Percentiles rank a stretch among this genome's conserved stretches.
Evolutionary conservation across 352 stramenopile genomes (phyloP).

Genomic region (Pythium brassicae): DNA sequence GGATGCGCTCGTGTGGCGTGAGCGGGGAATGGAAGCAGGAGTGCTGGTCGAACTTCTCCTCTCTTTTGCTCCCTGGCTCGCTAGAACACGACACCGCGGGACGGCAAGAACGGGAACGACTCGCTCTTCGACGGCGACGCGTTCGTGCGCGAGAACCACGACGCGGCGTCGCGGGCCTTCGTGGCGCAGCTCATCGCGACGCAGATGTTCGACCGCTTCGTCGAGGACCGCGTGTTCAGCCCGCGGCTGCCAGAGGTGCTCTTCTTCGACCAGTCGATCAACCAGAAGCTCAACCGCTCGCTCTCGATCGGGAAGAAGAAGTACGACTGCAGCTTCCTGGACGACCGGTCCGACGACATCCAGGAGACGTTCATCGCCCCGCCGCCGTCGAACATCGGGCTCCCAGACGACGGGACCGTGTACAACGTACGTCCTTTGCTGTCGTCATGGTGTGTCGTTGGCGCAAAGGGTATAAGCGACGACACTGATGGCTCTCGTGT

Average conservation of each 20-base stretch:
- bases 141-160: constrained; percentile 69
- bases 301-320: constrained; percentile 78
- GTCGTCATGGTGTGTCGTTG: constrained; percentile 2
- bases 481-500: background rate
- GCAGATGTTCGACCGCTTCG: constrained; percentile 85
- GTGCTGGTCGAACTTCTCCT: too few relatives aligned
- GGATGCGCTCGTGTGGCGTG: too few relatives aligned
- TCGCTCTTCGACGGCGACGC: constrained; percentile 56
- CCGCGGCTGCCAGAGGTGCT: constrained; percentile 59
- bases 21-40: too few relatives aligned
- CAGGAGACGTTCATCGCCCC: constrained; percentile 82
- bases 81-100: constrained; percentile 18
- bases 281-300: constrained; percentile 81
- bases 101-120: constrained; percentile 27
- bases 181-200: constrained; percentile 57
- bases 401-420: constrained; percentile 69
- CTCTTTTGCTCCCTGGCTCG: background rate
- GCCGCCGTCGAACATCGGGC: constrained; percentile 70
- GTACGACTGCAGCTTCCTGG: constrained; percentile 79
- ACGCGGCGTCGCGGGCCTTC: constrained; percentile 54
- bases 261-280: constrained; percentile 87
- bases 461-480: too few relatives aligned
- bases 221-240: constrained; percentile 73
- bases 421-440: constrained; percentile 51
- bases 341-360: constrained; percentile 67